Base-by-base conservation (phyloP, 2,329 filamentous ascomycete genomes). In the Domatiomyces catenatus region DNA sequence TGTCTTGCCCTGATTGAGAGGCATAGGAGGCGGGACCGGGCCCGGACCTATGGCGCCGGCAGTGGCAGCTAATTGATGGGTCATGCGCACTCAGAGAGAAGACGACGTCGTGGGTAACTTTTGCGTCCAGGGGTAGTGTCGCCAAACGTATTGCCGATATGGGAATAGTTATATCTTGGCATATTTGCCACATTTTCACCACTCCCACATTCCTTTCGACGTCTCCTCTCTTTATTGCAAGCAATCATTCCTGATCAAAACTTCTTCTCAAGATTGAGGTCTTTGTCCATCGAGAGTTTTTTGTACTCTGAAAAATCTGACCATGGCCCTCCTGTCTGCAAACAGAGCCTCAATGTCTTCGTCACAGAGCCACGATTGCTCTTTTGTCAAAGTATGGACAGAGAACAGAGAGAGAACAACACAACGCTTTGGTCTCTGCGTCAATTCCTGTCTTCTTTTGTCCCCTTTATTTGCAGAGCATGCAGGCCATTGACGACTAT, bases 1-100 rank as follows among this genome's bases (percentile, higher is more conserved):
- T 45, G 24, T 19, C 18, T 51, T n/a, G 49, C 44, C 12, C 39
- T 51, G 32, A 22, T 51, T 5, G 49, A 51, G 49, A 51, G 43
- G 49, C 47, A 46, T 26, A 42, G 49, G 22, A 36, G 49, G 24
- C 18, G 49, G 28, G 32, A 12, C 7, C 44, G 49, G 28, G 42
- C 26, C 7, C 46, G 48, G 19, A 45, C 22, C 6, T 24, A 7
- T 46, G 8, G 8, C 8, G 48, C 19, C n/a, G 43, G 19, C 22
- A 10, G 22, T 26, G 15, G 43, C 43, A 26, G n/a, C 17, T 39
- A 12, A 39, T 2, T 39, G 12, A 39, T 39, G 32, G 32, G 15
- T 1, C 12, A 5, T 5, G 32, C 8, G 5, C 28, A 15, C 2
- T 15, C 10, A 12, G 10, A 39, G 15, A n/a, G 8, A 39, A 39